Conservation (phyloP, 345 rosid genomes). For the Angophora floribunda region DNA sequence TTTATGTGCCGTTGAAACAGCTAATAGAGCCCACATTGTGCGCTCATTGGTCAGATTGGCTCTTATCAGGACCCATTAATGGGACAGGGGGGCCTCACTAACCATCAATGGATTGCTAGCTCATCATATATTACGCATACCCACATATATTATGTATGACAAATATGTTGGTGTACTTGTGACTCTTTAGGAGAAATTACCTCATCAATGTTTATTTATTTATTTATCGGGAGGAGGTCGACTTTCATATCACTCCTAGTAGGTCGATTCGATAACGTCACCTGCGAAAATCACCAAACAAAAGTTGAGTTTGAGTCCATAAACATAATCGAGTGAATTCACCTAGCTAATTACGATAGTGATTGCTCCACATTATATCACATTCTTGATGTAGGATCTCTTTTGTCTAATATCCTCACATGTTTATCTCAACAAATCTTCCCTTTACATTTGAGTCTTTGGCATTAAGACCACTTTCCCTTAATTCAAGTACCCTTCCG, state of each 20-base stretch:
- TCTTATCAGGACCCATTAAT: background rate
- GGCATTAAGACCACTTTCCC: background rate
- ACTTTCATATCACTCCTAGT: background rate
- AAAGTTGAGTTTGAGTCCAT: accelerated
- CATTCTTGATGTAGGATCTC: background rate
- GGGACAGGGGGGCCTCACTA: background rate
- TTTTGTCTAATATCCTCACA: background rate
- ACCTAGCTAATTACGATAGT: background rate
- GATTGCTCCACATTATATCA: background rate
- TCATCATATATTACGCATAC: background rate
- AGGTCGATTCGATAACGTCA: background rate
- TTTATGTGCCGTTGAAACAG: background rate
- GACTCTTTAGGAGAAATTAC: background rate
- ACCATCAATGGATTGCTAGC: background rate
- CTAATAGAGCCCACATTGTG: background rate
- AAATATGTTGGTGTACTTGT: background rate
- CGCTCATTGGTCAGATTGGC: background rate
- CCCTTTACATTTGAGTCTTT: background rate
- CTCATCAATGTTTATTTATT: background rate
- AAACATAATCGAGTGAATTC: background rate
- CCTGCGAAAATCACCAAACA: background rate
- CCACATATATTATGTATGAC: background rate
- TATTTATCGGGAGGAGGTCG: background rate
- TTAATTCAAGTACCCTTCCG: background rate
- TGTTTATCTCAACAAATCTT: background rate